phyloP scores from a whole-genome alignment of 139 green algal species.

The Diplosphaera chodatii region DNA sequence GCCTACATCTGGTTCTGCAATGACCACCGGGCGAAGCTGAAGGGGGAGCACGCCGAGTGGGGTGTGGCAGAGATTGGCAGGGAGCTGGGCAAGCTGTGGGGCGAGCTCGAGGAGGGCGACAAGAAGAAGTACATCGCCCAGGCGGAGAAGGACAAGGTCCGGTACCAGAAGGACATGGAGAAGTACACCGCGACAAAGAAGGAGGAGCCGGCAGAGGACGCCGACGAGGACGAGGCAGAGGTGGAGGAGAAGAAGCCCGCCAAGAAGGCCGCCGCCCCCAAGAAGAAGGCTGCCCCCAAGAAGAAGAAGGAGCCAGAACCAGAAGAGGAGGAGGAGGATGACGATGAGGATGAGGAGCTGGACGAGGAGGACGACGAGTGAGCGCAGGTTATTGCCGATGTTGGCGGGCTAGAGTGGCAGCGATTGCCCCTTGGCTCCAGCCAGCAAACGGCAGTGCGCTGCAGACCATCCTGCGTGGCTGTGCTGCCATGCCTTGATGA shows the following conservation, averaged over 20 bases:
- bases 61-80: constrained; percentile 37
- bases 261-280: background rate
- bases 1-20: constrained; percentile 70
- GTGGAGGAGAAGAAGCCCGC: background rate
- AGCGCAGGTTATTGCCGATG: too few species aligned
- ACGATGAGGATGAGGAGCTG: background rate
- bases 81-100: constrained; percentile 45
- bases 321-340: background rate
- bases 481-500: too few species aligned
- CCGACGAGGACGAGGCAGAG: too few species aligned
- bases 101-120: constrained; percentile 27
- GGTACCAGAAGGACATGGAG: constrained; percentile 29
- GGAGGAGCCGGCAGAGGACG: background rate
- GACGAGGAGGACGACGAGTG: too few species aligned
- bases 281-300: background rate
- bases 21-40: constrained; percentile 39
- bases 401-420: too few species aligned
- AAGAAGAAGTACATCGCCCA: constrained; percentile 17
- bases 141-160: constrained; percentile 42
- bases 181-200: constrained; percentile 1
- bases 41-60: constrained; percentile 28
- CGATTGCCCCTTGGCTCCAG: too few species aligned
- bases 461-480: too few species aligned
- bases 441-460: too few species aligned
- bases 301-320: too few species aligned